phyloP scores from a whole-genome alignment of 345 rosid species.

The Eucalyptus cladocalyx region DNA sequence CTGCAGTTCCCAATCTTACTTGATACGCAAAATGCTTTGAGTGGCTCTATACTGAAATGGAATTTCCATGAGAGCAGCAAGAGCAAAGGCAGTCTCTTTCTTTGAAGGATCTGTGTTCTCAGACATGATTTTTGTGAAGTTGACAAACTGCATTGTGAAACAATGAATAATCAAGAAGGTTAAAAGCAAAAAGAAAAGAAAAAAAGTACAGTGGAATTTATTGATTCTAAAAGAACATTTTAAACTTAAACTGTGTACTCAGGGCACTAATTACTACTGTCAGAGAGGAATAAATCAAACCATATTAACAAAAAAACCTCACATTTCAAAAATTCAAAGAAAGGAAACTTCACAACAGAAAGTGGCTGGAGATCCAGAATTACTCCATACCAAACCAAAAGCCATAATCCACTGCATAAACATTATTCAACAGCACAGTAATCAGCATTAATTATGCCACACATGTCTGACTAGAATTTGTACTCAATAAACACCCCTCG shows the following conservation, averaged over 20 bases:
- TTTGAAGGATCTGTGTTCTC: conserved; percentile 42
- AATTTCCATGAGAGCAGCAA: conserved; percentile 95
- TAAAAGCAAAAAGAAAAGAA: not conserved
- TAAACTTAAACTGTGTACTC: not conserved
- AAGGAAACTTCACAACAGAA: not conserved
- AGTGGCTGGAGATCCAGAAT: not conserved
- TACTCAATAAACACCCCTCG: not conserved
- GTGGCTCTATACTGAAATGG: conserved; percentile 86
- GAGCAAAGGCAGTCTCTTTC: conserved; percentile 89
- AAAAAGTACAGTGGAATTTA: rapidly evolving
- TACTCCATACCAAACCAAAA: not conserved
- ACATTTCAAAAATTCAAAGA: too few relatives aligned
- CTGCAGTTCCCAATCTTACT: conserved; percentile 9
- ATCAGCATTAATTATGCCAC: not conserved
- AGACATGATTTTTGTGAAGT: conserved; percentile 82
- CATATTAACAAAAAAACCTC: not conserved
- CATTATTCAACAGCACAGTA: not conserved
- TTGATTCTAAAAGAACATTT: not conserved
- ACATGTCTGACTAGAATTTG: not conserved
- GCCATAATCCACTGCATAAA: not conserved
- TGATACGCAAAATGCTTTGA: conserved; percentile 26
- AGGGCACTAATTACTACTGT: not conserved
- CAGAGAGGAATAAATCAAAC: not conserved
- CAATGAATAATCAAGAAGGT: not conserved
- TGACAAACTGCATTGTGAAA: conserved; percentile 52